Evolutionary conservation across 371 early-diverging fungal genomes (phyloP), one percentile per base, ranked within the genome.

Genomic region (Mucor irregularis): DNA sequence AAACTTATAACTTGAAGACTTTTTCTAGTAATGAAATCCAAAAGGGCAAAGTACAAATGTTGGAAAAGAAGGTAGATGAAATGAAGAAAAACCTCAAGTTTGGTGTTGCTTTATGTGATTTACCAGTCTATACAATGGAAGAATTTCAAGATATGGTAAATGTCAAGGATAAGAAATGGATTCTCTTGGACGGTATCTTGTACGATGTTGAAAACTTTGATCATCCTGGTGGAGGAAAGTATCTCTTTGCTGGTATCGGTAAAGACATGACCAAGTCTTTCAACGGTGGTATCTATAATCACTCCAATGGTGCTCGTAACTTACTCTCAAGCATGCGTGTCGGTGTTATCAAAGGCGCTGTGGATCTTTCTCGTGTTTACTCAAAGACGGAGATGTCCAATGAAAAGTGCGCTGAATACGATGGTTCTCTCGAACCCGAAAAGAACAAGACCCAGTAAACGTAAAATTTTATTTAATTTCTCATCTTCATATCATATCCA

Each of bases 171-270:
- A 85, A 86, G 62, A 74, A 83, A 49, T 93, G 94, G 85, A 80
- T 96, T 49, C 68, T 97, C 55, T 84, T 98, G 49, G 93, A 93
- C 49, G 91, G 90, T 35, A 78, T 89, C 38, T 81, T 97, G 44
- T 94, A 96, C 68, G 96, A 98, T 67, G 89, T 98, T 24, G 81
- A 85, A 43, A 65, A 87, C 34, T 97, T 97, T 73, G 87, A 94
- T 46, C 97, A 97, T 62, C 97, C 97, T 21, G 95, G 94, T 46
- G 97, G 96, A 55, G 81, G 76, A 48, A 84, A 87, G 43, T 88
- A 91, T 54, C 67, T 96, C 56, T 78, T 80, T 45, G 63, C 82
- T 29, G 82, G 78, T 43, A 68, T 92, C 30, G 97, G 97, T 49
- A 87, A 87, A 66, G 94, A 96, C 61, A 83, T 88, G 79, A 89